These are phyloP conservation scores for Blepharisma japonicum DNA, from an alignment of 73 alveolate genomes.

Conservation along the genomic window DNA sequence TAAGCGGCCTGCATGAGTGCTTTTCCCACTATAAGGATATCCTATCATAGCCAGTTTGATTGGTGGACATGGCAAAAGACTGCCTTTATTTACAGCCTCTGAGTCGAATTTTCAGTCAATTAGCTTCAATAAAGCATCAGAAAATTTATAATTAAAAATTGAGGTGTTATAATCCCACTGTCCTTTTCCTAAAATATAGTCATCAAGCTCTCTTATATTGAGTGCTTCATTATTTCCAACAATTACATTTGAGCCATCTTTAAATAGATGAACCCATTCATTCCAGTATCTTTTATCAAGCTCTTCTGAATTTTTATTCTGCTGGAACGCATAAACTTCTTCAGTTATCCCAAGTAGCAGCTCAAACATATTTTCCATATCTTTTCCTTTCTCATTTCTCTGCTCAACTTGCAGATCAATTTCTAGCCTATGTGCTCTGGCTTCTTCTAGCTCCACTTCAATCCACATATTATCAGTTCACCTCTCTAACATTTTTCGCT, in stretches of 20 bases:
- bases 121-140: constrained; percentile 36
- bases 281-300: constrained; percentile 82
- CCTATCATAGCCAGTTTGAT: constrained; percentile 86
- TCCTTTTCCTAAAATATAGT: constrained; percentile 62
- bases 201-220: constrained; percentile 58
- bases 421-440: background rate
- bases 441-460: constrained; percentile 29
- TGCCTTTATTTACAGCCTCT: background rate
- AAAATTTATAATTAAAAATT: constrained; percentile 37
- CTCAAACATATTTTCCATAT: constrained; percentile 67
- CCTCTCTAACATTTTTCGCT: constrained; percentile 68
- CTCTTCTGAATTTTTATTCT: constrained; percentile 84
- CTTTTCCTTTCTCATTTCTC: constrained; percentile 67
- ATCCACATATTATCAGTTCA: constrained; percentile 45
- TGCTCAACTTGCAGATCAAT: constrained; percentile 41
- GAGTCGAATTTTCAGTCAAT: constrained; percentile 32
- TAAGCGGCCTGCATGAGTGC: constrained; percentile 71
- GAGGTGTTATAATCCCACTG: constrained; percentile 57
- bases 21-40: constrained; percentile 90
- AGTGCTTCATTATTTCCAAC: constrained; percentile 46
- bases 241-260: constrained; percentile 45
- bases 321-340: constrained; percentile 83
- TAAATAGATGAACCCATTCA: constrained; percentile 90
- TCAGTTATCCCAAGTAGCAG: constrained; percentile 89
- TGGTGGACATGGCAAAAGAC: constrained; percentile 44